phyloP scores from a whole-genome alignment of 2,329 filamentous ascomycete species.

The Leptographium flavum region DNA sequence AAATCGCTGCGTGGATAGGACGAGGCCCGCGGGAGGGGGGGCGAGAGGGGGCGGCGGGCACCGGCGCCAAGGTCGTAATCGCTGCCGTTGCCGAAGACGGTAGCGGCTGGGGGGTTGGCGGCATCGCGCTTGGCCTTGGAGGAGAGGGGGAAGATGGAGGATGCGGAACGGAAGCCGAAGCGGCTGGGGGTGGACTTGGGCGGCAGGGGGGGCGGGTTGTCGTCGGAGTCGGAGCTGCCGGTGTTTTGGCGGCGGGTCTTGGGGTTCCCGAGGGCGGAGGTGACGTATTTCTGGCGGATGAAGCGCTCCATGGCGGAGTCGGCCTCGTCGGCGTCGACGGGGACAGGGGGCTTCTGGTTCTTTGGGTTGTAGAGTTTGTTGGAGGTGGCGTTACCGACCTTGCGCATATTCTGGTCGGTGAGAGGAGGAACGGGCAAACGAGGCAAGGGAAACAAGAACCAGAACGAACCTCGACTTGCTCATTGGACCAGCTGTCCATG shows the following conservation, averaged over 20 bases:
- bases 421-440: not conserved
- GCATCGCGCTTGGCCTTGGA: constrained; percentile 44
- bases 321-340: constrained; percentile 80
- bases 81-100: constrained; percentile 1
- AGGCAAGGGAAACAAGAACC: not conserved
- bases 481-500: constrained; percentile 94
- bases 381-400: constrained; percentile 70
- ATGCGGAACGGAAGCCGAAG: constrained; percentile 42
- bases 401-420: constrained; percentile 68
- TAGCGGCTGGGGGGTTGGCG: constrained; percentile 12
- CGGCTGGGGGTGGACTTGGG: constrained; percentile 52
- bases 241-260: constrained; percentile 22
- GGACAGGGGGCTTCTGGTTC: constrained; percentile 68
- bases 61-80: constrained; percentile 10
- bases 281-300: constrained; percentile 87
- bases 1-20: constrained; percentile 7
- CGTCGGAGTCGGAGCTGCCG: constrained; percentile 37
- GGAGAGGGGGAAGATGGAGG: constrained; percentile 53
- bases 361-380: constrained; percentile 85
- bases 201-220: constrained; percentile 46
- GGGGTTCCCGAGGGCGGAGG: constrained; percentile 22
- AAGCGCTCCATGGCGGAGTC: constrained; percentile 92
- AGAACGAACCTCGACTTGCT: constrained; percentile 77
- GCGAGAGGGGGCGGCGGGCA: constrained; percentile 20
- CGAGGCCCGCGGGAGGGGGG: constrained; percentile 10